Conservation (phyloP, 2,329 filamentous ascomycete genomes). For the Akanthomyces lecanii region DNA sequence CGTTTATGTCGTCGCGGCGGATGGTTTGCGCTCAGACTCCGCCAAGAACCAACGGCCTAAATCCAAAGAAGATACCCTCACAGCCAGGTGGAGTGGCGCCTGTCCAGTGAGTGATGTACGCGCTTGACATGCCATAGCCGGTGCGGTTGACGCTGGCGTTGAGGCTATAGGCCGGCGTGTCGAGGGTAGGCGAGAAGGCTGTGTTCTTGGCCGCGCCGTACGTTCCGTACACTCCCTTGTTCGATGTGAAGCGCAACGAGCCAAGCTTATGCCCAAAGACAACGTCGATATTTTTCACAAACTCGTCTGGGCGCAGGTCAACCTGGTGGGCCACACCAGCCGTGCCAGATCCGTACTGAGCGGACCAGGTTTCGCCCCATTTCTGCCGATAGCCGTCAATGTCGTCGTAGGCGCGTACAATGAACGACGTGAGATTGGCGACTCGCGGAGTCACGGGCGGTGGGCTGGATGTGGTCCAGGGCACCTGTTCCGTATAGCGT, state of each 20-base stretch:
- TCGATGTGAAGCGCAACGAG: background rate
- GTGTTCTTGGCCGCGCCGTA: background rate
- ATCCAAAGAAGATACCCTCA: background rate
- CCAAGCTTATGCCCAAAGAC: background rate
- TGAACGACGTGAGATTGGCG: background rate
- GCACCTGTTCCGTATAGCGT: background rate
- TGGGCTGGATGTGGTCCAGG: background rate
- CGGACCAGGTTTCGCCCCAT: background rate
- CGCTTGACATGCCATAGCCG: background rate
- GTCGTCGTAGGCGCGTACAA: background rate
- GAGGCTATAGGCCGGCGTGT: background rate
- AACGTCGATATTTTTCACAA: background rate
- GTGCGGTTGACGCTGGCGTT: background rate
- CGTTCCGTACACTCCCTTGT: background rate
- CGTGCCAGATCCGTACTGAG: background rate
- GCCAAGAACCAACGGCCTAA: background rate
- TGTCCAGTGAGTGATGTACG: background rate
- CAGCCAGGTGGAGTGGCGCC: background rate
- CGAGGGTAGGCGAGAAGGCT: too few relatives aligned
- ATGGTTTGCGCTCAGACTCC: too few relatives aligned
- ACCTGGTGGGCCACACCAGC: background rate
- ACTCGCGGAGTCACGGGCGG: background rate
- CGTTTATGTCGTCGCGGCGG: too few relatives aligned
- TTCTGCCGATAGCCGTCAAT: background rate
- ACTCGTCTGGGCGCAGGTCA: background rate